Evolutionary conservation across 306 rosid species (phyloP).

Genomic region (Prunus kanzakura): DNA sequence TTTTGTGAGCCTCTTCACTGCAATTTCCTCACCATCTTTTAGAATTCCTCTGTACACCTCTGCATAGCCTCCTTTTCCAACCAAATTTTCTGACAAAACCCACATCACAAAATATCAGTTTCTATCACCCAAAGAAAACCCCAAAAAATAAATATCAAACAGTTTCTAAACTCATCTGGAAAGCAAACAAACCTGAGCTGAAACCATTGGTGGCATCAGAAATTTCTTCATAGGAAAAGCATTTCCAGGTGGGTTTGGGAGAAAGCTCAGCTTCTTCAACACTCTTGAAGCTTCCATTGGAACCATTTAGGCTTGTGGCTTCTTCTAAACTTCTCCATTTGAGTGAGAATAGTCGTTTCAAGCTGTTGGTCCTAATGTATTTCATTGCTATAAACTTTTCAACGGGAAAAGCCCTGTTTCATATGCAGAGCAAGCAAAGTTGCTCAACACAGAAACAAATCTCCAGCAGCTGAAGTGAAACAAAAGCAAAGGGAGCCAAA

Average conservation of each 20-base stretch:
- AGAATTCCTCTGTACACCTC: slow-evolving; percentile 79
- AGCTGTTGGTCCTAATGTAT: slow-evolving; percentile 59
- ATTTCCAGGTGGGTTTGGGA: slow-evolving; percentile 81
- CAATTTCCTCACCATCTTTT: slow-evolving; percentile 63
- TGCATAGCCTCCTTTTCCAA: slow-evolving; percentile 91
- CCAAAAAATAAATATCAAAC: background rate
- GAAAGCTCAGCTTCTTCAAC: slow-evolving; percentile 27
- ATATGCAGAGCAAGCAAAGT: slow-evolving; percentile 25
- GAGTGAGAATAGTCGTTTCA: slow-evolving; percentile 75
- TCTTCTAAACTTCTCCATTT: slow-evolving; percentile 47
- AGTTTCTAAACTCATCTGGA: no score
- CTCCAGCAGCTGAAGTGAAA: slow-evolving; percentile 12
- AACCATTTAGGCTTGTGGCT: slow-evolving; percentile 23
- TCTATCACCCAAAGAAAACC: background rate
- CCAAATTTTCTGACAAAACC: slow-evolving; percentile 61
- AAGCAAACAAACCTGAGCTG: slow-evolving; percentile 59
- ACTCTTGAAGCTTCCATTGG: slow-evolving; percentile 15
- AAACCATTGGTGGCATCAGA: slow-evolving; percentile 76
- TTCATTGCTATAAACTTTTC: slow-evolving; percentile 43
- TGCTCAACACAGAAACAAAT: background rate
- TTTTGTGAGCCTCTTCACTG: slow-evolving; percentile 82
- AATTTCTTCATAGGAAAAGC: slow-evolving; percentile 73
- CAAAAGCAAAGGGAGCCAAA: slow-evolving; percentile 7
- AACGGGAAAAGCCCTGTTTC: slow-evolving; percentile 43
- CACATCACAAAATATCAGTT: background rate